Evolutionary conservation across 768 basidiomycete species (phyloP).

Genomic region (Mycena filopes): DNA sequence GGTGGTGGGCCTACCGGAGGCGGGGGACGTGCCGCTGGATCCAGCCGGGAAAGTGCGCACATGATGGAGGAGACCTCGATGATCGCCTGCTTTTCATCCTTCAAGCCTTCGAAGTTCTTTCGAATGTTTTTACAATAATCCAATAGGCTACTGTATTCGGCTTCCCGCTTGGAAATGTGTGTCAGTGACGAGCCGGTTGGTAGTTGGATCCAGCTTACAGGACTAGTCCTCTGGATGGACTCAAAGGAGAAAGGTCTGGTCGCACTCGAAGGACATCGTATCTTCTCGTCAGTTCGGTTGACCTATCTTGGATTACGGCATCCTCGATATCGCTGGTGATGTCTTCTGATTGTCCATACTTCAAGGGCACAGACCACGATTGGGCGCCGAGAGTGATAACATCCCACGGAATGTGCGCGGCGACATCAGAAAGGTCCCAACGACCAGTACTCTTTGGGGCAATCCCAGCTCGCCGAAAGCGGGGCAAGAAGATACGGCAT

Average conservation of each 20-base stretch:
- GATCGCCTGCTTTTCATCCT: constrained; percentile 74
- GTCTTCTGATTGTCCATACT: constrained; percentile 45
- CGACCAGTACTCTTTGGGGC: constrained; percentile 35
- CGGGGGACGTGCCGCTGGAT: constrained; percentile 58
- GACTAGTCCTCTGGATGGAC: constrained; percentile 73
- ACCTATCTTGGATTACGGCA: constrained; percentile 79
- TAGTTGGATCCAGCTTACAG: constrained; percentile 54
- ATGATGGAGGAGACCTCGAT: constrained; percentile 72
- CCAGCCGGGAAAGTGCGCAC: constrained; percentile 65
- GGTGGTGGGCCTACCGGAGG: constrained; percentile 50
- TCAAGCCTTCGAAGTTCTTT: constrained; percentile 70
- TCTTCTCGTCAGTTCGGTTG: constrained; percentile 79
- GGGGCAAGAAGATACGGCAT: constrained; percentile 79
- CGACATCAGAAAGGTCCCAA: constrained; percentile 39
- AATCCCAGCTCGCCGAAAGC: constrained; percentile 53
- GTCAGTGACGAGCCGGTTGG: constrained; percentile 10
- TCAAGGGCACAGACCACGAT: constrained; percentile 63
- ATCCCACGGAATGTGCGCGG: constrained; percentile 70
- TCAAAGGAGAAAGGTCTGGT: constrained; percentile 76
- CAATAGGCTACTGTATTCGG: constrained; percentile 66
- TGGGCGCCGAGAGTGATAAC: constrained; percentile 61
- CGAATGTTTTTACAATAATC: constrained; percentile 73
- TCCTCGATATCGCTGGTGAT: constrained; percentile 64
- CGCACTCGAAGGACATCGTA: constrained; percentile 69
- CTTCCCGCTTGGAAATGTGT: constrained; percentile 61